A percentile compares a stretch with the other conserved stretches of the same genome.
Conservation (phyloP, 768 basidiomycete species). For the Leccinum boreale region DNA sequence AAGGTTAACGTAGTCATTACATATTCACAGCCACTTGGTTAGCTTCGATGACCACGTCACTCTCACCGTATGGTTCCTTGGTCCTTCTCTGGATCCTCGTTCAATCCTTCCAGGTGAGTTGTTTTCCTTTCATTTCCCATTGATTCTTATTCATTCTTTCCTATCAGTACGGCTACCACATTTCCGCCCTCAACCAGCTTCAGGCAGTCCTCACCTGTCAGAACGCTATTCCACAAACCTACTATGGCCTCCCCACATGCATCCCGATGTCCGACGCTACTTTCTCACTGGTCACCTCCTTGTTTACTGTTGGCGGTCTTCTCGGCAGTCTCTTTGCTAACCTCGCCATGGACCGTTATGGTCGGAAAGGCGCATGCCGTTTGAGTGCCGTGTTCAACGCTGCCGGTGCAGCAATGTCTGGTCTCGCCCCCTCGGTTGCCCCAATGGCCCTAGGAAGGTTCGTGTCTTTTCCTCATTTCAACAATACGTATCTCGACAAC, state of each 20-base stretch:
- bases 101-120: conserved; percentile 50
- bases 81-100: conserved; percentile 68
- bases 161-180: conserved; percentile 84
- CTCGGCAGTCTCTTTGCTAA: conserved; percentile 70
- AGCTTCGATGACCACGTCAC: conserved; percentile 25
- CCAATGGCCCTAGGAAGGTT: conserved; percentile 67
- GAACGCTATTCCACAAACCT: conserved; percentile 8
- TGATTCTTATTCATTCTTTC: background rate
- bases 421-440: conserved; percentile 52
- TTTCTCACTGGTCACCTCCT: conserved; percentile 81
- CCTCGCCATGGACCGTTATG: conserved; percentile 63
- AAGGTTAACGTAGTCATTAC: too few relatives aligned
- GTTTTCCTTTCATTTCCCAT: background rate
- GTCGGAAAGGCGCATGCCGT: conserved; percentile 65
- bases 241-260: conserved; percentile 60
- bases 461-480: conserved; percentile 12
- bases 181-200: conserved; percentile 88
- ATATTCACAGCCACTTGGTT: conserved; percentile 2
- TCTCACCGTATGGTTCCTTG: conserved; percentile 61
- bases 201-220: conserved; percentile 76
- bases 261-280: conserved; percentile 72
- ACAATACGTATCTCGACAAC: background rate
- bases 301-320: conserved; percentile 88
- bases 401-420: conserved; percentile 64
- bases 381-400: conserved; percentile 54